A percentile compares a stretch with the other conserved stretches of the same genome.
phyloP scores from a whole-genome alignment of 371 early-diverging fungal species.

The Apophysomyces variabilis region DNA sequence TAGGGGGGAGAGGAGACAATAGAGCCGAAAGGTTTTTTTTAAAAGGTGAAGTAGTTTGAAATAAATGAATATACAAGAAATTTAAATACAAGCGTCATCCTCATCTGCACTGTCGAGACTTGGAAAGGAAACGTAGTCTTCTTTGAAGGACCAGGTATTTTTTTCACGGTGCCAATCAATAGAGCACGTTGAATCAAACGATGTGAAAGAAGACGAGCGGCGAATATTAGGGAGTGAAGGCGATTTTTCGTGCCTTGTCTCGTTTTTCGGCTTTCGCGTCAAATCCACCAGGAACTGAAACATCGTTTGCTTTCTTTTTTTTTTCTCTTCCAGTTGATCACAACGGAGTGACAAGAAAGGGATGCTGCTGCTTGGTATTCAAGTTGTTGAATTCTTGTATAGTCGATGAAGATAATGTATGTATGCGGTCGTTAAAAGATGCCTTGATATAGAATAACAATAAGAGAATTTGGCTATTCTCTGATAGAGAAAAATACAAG shows the following conservation, averaged over 20 bases:
- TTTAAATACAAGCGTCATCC: slow-evolving; percentile 12
- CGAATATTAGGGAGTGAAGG: background rate
- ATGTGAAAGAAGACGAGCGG: slow-evolving; percentile 11
- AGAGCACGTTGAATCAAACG: slow-evolving; percentile 15
- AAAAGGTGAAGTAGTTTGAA: too few relatives aligned
- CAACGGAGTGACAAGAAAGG: background rate
- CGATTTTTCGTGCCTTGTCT: slow-evolving; percentile 12
- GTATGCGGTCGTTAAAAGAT: background rate
- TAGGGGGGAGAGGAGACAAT: background rate
- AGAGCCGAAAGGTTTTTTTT: background rate
- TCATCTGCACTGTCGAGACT: slow-evolving; percentile 20
- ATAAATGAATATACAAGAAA: slow-evolving; percentile 1
- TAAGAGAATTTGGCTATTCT: too few relatives aligned
- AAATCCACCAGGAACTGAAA: slow-evolving; percentile 29
- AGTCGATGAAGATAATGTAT: too few relatives aligned
- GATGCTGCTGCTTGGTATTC: background rate
- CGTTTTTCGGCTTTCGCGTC: slow-evolving; percentile 24
- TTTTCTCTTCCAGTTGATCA: background rate
- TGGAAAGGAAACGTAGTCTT: slow-evolving; percentile 41
- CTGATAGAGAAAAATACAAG: too few relatives aligned
- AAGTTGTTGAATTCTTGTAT: too few relatives aligned
- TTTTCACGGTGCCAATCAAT: slow-evolving; percentile 31
- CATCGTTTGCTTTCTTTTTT: slow-evolving; percentile 16
- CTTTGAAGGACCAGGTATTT: slow-evolving; percentile 33
- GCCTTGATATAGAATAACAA: background rate